A percentile compares a stretch with the other conserved stretches of the same genome.
Evolutionary conservation across 345 rosid species (phyloP).

Genomic region (Melastoma malabathricum): DNA sequence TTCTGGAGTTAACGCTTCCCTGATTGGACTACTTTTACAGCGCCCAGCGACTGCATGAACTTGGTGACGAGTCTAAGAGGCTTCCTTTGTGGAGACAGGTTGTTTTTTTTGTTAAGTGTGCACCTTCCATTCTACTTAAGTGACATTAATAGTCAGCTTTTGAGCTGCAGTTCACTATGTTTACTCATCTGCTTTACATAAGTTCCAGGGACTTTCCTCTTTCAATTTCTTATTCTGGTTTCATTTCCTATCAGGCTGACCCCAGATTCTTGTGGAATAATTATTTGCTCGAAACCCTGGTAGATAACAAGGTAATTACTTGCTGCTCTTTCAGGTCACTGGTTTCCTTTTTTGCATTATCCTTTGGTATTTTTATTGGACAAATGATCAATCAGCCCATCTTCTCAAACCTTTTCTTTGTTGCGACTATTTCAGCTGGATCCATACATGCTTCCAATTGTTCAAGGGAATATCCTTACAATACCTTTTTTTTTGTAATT

Average conservation of each 20-base stretch:
- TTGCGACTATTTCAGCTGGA: conserved; percentile 59
- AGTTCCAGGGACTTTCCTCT: too few species aligned
- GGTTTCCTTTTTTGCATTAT: too few species aligned
- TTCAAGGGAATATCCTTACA: conserved; percentile 96
- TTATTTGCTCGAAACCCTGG: conserved; percentile 82
- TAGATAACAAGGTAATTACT: conserved; percentile 73
- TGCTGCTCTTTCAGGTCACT: too few species aligned
- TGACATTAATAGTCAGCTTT: too few species aligned
- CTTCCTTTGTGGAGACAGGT: conserved; percentile 99
- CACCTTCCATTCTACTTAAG: background rate
- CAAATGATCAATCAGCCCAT: too few species aligned
- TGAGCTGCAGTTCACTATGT: too few species aligned
- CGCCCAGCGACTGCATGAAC: conserved; percentile 65
- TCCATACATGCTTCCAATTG: conserved; percentile 72
- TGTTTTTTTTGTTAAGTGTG: conserved; percentile 8
- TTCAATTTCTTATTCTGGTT: too few species aligned
- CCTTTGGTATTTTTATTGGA: too few species aligned
- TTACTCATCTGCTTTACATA: too few species aligned
- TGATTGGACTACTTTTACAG: conserved; percentile 19
- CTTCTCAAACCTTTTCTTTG: background rate
- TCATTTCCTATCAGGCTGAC: conserved; percentile 58
- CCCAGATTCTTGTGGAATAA: conserved; percentile 99
- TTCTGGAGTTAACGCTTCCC: background rate
- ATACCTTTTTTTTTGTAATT: conserved; percentile 5
- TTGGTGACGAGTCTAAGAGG: conserved; percentile 87